Evolutionary conservation across 2,329 filamentous ascomycete genomes (phyloP).

Genomic region (Aspergillus aculeatinus): DNA sequence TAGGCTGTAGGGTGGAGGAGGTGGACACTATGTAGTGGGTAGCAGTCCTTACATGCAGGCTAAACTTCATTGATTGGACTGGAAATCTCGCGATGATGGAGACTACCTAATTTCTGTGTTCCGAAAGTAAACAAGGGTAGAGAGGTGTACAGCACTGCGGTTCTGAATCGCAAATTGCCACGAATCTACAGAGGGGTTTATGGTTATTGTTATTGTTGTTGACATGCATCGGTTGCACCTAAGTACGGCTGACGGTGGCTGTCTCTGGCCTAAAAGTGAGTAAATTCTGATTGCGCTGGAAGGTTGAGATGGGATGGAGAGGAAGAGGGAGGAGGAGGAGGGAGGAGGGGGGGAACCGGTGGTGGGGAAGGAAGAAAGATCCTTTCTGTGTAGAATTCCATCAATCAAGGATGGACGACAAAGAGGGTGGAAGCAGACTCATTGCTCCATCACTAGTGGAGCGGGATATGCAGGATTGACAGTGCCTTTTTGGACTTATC

Average conservation of each 20-base stretch:
- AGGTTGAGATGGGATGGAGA: constrained; percentile 4
- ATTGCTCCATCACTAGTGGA: constrained; percentile 15
- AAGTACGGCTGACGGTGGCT: background rate
- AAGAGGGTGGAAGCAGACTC: background rate
- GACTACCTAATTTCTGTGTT: background rate
- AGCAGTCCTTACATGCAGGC: background rate
- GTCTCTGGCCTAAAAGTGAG: background rate
- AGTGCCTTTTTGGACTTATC: constrained; percentile 19
- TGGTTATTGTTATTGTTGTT: background rate
- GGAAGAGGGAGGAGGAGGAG: background rate
- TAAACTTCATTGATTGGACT: background rate
- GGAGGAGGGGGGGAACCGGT: background rate
- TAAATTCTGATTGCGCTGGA: background rate
- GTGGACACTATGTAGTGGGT: background rate
- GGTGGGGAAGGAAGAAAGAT: background rate
- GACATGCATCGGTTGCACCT: background rate
- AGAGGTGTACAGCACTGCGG: background rate
- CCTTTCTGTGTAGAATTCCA: background rate
- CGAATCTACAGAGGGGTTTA: background rate
- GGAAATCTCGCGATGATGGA: background rate
- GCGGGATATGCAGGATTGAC: constrained; percentile 18
- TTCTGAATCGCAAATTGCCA: background rate
- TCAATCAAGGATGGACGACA: constrained; percentile 5
- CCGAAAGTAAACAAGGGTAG: background rate
- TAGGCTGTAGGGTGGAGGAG: background rate